Base-by-base conservation (phyloP, 2,329 filamentous ascomycete genomes). In the Aureobasidium sp. region DNA sequence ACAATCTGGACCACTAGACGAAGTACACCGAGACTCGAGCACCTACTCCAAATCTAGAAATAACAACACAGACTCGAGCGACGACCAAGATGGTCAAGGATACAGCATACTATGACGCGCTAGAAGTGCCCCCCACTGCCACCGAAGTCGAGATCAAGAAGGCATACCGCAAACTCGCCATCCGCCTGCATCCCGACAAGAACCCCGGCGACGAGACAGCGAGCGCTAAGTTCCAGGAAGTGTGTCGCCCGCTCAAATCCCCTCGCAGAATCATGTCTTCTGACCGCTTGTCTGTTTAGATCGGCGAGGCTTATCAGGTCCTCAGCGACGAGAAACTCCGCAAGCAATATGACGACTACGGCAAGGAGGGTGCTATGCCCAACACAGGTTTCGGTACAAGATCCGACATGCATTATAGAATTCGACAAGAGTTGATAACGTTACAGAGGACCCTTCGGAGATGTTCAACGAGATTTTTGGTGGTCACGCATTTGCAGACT, bases 391-490 rank as follows among this genome's bases (percentile, higher is more conserved):
- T 99, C 75, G 90, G 90, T 83, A 74, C 61, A 79, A 66, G 20
- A 27, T 15, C 20, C n/a, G 39, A 61, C 63, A 61, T 63, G 36
- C 1, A 27, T 26, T 27, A 41, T 10, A 29, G 5, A 9, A 24
- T 32, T 8, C 26, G 34, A 37, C 36, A n/a, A 36, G 51, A 26
- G 48, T 64, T 69, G 39, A 70, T 63, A 29, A n/a, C 39, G 29
- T 50, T 60, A 61, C 71, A 84, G 85, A 88, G 80, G 94, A 99
- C 74, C 94, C 94, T 1, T 84, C 92, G 66, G 94, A 99, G 77
- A 99, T 99, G 83, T 99, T 99, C 78, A 89, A 89, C 71, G 95
- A 92, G 81, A 99, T 99, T 69, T 99, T 99, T 72, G 94, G 94
- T 69, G 94, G 94, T 64, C 93, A 97, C 70, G 92, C 93, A 13